Conservation (phyloP, 2,329 filamentous ascomycete species). For the Periconia digitata region DNA sequence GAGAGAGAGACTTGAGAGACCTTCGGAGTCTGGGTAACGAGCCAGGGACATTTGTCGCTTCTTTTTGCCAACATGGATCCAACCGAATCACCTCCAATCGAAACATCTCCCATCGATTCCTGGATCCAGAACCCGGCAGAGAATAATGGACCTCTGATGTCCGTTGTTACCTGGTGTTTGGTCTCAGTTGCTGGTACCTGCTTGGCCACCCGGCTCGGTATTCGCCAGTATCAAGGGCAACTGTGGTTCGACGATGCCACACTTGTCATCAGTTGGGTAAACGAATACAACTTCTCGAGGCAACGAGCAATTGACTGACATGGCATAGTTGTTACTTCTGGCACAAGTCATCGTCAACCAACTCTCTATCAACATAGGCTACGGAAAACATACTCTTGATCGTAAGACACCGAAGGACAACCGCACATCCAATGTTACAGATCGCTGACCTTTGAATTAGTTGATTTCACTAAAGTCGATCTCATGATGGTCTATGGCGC, state of each 20-base stretch:
- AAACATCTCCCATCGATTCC: background rate
- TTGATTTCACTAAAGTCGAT: slow-evolving; percentile 9
- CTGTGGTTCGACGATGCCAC: slow-evolving; percentile 15
- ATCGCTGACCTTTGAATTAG: slow-evolving; percentile 1
- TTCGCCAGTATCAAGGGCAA: slow-evolving; percentile 14
- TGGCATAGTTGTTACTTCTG: slow-evolving; percentile 10
- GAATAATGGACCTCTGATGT: slow-evolving; percentile 13
- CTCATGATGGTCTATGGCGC: slow-evolving; percentile 12
- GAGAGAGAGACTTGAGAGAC: no score
- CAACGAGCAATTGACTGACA: slow-evolving; percentile 1
- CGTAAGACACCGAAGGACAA: slow-evolving; percentile 6
- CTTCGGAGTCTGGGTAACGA: no score
- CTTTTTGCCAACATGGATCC: background rate
- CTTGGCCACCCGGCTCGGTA: slow-evolving; percentile 9
- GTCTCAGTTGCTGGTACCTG: slow-evolving; percentile 10
- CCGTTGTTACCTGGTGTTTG: slow-evolving; percentile 11
- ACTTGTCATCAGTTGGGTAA: slow-evolving; percentile 14
- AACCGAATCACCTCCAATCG: background rate
- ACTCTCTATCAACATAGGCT: slow-evolving; percentile 14
- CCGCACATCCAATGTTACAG: background rate
- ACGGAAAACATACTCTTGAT: slow-evolving; percentile 14
- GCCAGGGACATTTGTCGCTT: background rate
- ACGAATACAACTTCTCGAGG: background rate
- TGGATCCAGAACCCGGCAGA: slow-evolving; percentile 14
- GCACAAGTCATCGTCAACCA: slow-evolving; percentile 16